These are phyloP conservation scores for Malus sieversii DNA, from an alignment of 306 rosid genomes.

Conservation along the genomic window DNA sequence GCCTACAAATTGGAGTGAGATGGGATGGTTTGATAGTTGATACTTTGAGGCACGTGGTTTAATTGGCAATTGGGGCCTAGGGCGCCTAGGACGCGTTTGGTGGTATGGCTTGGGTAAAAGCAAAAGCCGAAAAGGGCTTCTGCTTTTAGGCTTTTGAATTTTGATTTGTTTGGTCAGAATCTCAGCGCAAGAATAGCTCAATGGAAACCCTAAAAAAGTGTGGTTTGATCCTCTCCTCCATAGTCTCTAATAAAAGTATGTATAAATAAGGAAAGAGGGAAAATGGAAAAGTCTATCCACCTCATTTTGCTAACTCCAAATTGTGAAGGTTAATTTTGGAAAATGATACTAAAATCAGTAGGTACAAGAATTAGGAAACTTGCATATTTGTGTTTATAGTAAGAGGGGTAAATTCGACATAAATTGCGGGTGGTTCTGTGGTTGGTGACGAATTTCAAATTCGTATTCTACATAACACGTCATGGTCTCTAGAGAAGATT, in stretches of 20 bases:
- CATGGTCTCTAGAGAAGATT: no score
- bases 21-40: not conserved
- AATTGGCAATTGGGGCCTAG: not conserved
- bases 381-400: not conserved
- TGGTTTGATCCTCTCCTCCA: not conserved
- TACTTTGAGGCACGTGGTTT: not conserved
- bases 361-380: not conserved
- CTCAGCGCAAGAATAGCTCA: not conserved
- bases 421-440: no score
- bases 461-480: no score
- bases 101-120: not conserved
- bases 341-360: not conserved
- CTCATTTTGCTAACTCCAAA: not conserved
- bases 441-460: no score
- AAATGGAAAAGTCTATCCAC: not conserved
- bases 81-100: slow-evolving; percentile 10
- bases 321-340: not conserved
- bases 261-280: not conserved
- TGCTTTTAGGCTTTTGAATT: not conserved
- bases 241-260: not conserved
- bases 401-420: not conserved
- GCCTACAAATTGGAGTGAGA: not conserved
- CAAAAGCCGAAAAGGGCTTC: not conserved
- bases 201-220: not conserved
- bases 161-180: not conserved